Percentiles rank a stretch among this genome's conserved stretches.
Evolutionary conservation across 2,329 filamentous ascomycete species (phyloP).

Genomic region (Phyllosticta ampelicida): DNA sequence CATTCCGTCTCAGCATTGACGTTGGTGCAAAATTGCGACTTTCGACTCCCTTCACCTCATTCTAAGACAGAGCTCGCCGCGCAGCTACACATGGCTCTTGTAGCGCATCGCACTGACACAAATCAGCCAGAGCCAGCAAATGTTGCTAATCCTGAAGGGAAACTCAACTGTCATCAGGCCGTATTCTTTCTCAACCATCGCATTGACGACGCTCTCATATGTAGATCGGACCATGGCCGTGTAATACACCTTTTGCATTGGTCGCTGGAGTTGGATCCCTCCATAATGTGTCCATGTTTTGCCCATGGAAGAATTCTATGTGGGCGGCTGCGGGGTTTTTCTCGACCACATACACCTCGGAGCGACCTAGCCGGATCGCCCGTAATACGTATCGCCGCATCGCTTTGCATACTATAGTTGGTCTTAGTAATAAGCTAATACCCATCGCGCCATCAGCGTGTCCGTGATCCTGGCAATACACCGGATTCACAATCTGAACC

Average conservation of each 20-base stretch:
- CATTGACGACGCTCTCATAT: neutral
- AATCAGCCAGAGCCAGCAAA: neutral
- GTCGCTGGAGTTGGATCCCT: neutral
- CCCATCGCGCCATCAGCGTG: neutral
- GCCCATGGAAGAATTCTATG: neutral
- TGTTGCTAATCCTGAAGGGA: neutral
- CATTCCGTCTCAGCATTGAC: neutral
- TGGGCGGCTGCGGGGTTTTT: neutral
- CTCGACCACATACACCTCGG: neutral
- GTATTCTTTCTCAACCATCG: neutral
- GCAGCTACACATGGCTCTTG: too few species aligned
- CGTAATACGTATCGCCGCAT: neutral
- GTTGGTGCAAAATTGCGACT: too few species aligned
- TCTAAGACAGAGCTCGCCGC: too few species aligned
- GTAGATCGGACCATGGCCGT: neutral
- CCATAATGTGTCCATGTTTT: neutral
- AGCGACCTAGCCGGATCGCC: neutral
- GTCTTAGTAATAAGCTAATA: neutral
- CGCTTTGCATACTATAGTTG: neutral
- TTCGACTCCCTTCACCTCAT: too few species aligned
- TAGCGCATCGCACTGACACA: neutral
- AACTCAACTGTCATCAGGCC: neutral
- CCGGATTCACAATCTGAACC: neutral
- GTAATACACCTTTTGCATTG: neutral
- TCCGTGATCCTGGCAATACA: neutral